Evolutionary conservation across 371 early-diverging fungal genomes (phyloP), one percentile per base, ranked within the genome.

Genomic region (Lichtheimia ramosa): DNA sequence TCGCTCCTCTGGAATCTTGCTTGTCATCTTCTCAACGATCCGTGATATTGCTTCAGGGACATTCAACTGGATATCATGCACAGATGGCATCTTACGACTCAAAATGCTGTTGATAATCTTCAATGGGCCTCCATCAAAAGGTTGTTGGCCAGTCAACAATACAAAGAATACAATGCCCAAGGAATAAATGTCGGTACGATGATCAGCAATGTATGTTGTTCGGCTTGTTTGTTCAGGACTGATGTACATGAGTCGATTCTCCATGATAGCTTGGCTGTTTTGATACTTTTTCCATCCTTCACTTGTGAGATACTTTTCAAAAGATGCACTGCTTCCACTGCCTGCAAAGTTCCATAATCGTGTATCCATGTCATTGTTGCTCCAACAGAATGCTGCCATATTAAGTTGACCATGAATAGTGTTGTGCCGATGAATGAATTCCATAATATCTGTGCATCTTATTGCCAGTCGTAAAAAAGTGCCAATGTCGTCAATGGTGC

Each of bases 191-290:
- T 84, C 85, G 1, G 83, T 73, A 13, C 83, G 70, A 54, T 83
- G 82, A 58, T 84, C 85, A 60, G 81, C 77, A 48, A 74, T 69
- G 23, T 83, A 82, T 53, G 75, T 79, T 3, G 85, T 83, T 41
- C 85, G 71, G 5, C 85, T 83, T 2, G 83, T 84, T 56, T 84
- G 83, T 50, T 85, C 83, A 23, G 75, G 75, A 51, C 75, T 75
- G 65, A 79, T 70, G 48, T 68, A 75, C 15, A 66, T 64, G 14
- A 79, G 54, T 8, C 10, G 34, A 8, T 8, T 34, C 43, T 42
- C 48, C 5, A 40, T 21, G 2, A 72, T 61, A 0, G 69, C 64
- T 15, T 71, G 69, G 40, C 65, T 73, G 23, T 60, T 64, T 10
- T 67, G 65, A 0, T 70, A 69, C 48, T 74, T 77, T 18, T 75